Evolutionary conservation across 129 eudicot species (phyloP).

Genomic region (Flaveria ramosissima): DNA sequence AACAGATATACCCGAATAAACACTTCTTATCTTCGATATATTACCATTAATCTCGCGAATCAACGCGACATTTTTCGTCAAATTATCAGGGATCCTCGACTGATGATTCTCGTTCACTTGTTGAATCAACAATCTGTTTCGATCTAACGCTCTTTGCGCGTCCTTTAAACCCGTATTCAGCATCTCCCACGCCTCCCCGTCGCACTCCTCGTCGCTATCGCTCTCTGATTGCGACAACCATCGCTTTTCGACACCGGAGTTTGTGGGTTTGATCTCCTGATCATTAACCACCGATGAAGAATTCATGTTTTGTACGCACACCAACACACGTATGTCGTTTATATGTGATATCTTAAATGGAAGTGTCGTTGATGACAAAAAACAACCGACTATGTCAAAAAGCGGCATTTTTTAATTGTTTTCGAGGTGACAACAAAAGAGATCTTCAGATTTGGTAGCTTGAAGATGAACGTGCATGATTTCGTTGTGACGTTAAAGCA

Average conservation of each 20-base stretch:
- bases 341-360: conserved; percentile 5
- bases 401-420: conserved; percentile 27
- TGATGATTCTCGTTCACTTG: conserved; percentile 75
- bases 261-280: conserved; percentile 20
- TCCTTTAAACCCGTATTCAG: conserved; percentile 50
- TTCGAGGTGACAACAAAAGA: too few species aligned
- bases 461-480: too few species aligned
- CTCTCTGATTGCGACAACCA: conserved; percentile 17
- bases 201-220: conserved; percentile 38
- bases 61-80: conserved; percentile 61
- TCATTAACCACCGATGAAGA: conserved; percentile 30
- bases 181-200: conserved; percentile 57
- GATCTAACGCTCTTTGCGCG: conserved; percentile 57
- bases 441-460: too few species aligned
- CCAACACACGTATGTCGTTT: neutral
- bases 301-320: conserved; percentile 30
- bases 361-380: conserved; percentile 6
- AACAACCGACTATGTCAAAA: conserved; percentile 39
- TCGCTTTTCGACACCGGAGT: conserved; percentile 14
- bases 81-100: conserved; percentile 59
- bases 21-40: conserved; percentile 47
- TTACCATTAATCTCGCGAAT: conserved; percentile 62
- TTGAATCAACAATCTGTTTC: conserved; percentile 58
- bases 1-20: conserved; percentile 55
- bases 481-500: too few species aligned